Evolutionary conservation across 2,329 filamentous ascomycete species (phyloP).

Genomic region (Zasmidium cellare): DNA sequence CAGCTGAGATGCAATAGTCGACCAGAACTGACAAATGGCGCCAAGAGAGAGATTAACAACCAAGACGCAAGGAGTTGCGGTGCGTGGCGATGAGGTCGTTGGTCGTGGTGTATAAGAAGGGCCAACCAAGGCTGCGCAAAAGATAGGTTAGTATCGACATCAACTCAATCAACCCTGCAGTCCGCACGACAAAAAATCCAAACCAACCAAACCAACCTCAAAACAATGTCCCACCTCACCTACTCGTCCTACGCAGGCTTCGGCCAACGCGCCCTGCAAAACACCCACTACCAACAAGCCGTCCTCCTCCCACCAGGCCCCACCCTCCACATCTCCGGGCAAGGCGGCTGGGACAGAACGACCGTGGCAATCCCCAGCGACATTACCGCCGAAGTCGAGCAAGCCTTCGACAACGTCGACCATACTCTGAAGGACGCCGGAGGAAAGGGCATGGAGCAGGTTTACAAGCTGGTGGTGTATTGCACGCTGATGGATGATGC

Average conservation of each 20-base stretch:
- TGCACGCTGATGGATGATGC: neutral
- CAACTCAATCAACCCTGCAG: neutral
- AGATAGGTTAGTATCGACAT: neutral
- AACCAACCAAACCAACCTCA: neutral
- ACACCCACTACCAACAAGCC: neutral
- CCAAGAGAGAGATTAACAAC: neutral
- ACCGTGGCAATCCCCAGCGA: neutral
- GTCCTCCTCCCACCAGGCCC: neutral
- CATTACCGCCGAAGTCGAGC: neutral
- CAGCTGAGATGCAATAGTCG: no score
- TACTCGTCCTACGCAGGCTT: neutral
- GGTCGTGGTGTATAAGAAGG: neutral
- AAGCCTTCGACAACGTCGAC: constrained; percentile 1
- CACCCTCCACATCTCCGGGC: neutral
- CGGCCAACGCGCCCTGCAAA: neutral
- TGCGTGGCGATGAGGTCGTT: neutral
- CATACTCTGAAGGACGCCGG: neutral
- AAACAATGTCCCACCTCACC: constrained; percentile 2
- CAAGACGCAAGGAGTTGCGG: neutral
- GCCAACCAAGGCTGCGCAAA: neutral
- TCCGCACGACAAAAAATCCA: no score
- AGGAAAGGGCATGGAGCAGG: neutral
- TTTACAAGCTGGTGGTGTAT: neutral
- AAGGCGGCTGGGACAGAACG: neutral
- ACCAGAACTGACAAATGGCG: neutral